Evolutionary conservation across 805 yeast genomes (phyloP), one percentile per base, ranked within the genome.

Genomic region (Yamadazyma tumulicola): DNA sequence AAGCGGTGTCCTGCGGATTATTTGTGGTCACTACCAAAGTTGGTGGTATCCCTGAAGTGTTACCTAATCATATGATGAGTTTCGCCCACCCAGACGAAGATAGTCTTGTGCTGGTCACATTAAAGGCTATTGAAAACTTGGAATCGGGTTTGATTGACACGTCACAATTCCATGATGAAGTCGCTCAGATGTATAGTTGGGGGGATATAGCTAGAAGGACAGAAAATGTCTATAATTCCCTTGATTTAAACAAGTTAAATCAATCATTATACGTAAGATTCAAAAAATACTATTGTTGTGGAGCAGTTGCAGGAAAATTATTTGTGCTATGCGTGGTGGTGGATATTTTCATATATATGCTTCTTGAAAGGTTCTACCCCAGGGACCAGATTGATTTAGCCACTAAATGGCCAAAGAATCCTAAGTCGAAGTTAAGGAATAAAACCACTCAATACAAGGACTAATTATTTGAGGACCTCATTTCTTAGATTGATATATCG

Each of bases 1-100:
- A 93, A 55, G 99, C 99, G 0, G 98, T 97, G 0, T 83, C 95
- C 1, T 93, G 97, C 65, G 97, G 97, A 0, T 57, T 93, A 23
- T 69, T 85, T 13, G 96, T 93, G 2, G 98, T 93, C 0, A 88
- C 97, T 0, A 93, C 99, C 0, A 78, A 79, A 38, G 98, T 93
- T 0, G 99, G 99, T 9, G 99, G 98, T 4, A 89, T 93, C 25
- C 97, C 97, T 0, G 99, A 93, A 53, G 97, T 93, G 4, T 60
- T 93, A 24, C 99, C 98, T 0, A 71, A 72, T 16, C 85, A 88
- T 49, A 93, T 93, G 97, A 88, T 95, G 1, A 82, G 83, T 1
- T 93, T 85, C 58, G 89, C 97, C 0, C 72, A 79, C 11, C 95
- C 97, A 0, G 85, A 91, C 3, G 96, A 85, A 33, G 85, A 85